Evolutionary conservation across 106 monocot species (phyloP).

Genomic region (Dactylorhiza incarnata): DNA sequence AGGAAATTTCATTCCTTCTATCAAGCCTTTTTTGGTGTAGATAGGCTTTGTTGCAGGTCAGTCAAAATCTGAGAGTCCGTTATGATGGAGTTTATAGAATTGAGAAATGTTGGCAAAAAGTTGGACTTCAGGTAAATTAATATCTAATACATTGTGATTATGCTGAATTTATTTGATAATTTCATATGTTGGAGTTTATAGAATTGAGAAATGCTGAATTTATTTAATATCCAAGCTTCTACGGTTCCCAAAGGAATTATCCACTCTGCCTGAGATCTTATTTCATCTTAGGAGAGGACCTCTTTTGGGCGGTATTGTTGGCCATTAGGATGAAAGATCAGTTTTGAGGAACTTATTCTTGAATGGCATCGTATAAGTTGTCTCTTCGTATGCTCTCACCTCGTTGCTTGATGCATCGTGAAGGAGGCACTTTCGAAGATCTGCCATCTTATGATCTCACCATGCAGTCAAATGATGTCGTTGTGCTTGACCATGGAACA

Average conservation of each 20-base stretch:
- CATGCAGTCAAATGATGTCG: conserved; percentile 88
- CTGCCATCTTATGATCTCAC: conserved; percentile 89
- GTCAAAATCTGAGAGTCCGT: too few species aligned
- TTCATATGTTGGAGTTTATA: too few species aligned
- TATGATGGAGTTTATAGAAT: too few species aligned
- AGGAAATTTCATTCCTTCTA: too few species aligned
- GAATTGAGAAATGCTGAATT: too few species aligned
- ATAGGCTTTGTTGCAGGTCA: too few species aligned
- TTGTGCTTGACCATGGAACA: conserved; percentile 94
- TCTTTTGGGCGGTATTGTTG: conserved; percentile 78
- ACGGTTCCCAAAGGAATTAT: conserved; percentile 75
- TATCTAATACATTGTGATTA: too few species aligned
- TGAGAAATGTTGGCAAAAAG: too few species aligned
- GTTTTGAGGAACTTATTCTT: conserved; percentile 84
- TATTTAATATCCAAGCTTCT: conserved; percentile 71
- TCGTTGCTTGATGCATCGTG: conserved; percentile 86
- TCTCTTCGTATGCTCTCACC: conserved; percentile 92
- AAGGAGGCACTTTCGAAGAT: conserved; percentile 97
- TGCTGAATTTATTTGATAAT: too few species aligned
- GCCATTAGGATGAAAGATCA: conserved; percentile 98
- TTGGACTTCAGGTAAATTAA: too few species aligned
- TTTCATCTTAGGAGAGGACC: conserved; percentile 96
- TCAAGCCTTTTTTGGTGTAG: too few species aligned
- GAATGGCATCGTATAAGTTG: conserved; percentile 86
- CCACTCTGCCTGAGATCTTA: conserved; percentile 68